A percentile compares a stretch with the other conserved stretches of the same genome.
Conservation (phyloP, 306 rosid species). For the Lupinus albus region DNA sequence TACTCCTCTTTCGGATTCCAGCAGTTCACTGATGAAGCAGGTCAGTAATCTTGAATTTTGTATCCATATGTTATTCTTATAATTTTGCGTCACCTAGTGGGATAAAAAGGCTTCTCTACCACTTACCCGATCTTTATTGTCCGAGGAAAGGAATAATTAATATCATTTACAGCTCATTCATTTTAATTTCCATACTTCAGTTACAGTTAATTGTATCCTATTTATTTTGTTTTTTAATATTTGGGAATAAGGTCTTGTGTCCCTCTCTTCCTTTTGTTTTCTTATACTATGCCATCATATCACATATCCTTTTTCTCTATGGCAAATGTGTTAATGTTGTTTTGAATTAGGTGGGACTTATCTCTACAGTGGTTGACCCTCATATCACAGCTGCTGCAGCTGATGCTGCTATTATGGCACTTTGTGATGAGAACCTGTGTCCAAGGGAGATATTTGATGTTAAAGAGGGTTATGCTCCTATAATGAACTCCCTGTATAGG, state of each 20-base stretch:
- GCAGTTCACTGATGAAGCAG: slow-evolving; percentile 82
- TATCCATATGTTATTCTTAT: slow-evolving; percentile 15
- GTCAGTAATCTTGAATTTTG: slow-evolving; percentile 41
- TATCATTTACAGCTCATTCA: slow-evolving; percentile 11
- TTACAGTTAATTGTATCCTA: not conserved
- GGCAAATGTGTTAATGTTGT: slow-evolving; percentile 30
- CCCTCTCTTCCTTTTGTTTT: too few species aligned
- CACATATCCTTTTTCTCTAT: not conserved
- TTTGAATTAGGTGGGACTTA: slow-evolving; percentile 71
- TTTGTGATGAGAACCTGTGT: slow-evolving; percentile 71
- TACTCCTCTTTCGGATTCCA: slow-evolving; percentile 55
- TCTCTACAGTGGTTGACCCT: slow-evolving; percentile 79
- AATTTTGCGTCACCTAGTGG: too few species aligned
- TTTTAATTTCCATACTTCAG: slow-evolving; percentile 16
- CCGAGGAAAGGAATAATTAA: not conserved
- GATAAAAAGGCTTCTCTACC: too few species aligned
- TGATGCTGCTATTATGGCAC: slow-evolving; percentile 71
- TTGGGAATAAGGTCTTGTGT: not conserved
- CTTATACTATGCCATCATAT: too few species aligned
- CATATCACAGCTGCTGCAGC: slow-evolving; percentile 84
- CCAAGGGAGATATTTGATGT: slow-evolving; percentile 74
- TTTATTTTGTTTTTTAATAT: not conserved
- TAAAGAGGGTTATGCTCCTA: slow-evolving; percentile 51
- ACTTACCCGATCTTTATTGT: too few species aligned
- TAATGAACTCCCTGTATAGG: slow-evolving; percentile 43